Evolutionary conservation across 345 rosid genomes (phyloP).

Genomic region (Dimocarpus longan): DNA sequence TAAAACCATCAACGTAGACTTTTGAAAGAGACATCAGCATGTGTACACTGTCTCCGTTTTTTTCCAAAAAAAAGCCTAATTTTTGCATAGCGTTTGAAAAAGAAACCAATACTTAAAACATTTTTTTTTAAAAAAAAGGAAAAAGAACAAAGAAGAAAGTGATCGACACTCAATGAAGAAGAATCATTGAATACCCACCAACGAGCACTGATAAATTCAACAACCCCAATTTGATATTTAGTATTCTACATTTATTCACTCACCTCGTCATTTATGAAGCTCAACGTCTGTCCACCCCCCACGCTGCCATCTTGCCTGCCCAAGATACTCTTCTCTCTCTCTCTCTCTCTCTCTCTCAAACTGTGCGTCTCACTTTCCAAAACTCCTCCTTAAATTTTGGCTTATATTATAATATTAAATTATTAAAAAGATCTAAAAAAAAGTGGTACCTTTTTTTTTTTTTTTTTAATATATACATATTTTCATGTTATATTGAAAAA

Average conservation of each 20-base stretch:
- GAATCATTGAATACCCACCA: constrained; percentile 50
- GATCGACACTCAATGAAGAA: constrained; percentile 35
- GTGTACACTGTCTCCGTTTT: neutral
- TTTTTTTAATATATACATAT: constrained; percentile 1
- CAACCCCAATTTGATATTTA: constrained; percentile 25
- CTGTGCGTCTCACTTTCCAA: neutral
- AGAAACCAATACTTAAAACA: constrained; percentile 4
- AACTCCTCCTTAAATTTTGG: neutral
- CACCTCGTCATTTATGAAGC: constrained; percentile 43
- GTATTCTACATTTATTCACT: neutral
- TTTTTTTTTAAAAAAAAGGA: too few relatives aligned
- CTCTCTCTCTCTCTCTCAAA: neutral
- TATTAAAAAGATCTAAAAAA: neutral
- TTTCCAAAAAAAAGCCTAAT: neutral
- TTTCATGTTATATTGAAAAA: constrained; percentile 30
- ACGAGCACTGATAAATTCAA: constrained; percentile 33
- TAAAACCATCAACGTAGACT: neutral
- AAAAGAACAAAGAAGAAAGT: neutral
- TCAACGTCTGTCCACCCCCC: constrained; percentile 27
- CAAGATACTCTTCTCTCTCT: constrained; percentile 15
- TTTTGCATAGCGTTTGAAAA: neutral
- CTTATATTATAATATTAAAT: neutral
- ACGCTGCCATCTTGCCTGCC: constrained; percentile 26
- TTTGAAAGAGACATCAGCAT: neutral
- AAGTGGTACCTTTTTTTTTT: too few relatives aligned